Evolutionary conservation across 352 stramenopile genomes (phyloP), one percentile per base, ranked within the genome.

Genomic region (Pythium sukuiense): DNA sequence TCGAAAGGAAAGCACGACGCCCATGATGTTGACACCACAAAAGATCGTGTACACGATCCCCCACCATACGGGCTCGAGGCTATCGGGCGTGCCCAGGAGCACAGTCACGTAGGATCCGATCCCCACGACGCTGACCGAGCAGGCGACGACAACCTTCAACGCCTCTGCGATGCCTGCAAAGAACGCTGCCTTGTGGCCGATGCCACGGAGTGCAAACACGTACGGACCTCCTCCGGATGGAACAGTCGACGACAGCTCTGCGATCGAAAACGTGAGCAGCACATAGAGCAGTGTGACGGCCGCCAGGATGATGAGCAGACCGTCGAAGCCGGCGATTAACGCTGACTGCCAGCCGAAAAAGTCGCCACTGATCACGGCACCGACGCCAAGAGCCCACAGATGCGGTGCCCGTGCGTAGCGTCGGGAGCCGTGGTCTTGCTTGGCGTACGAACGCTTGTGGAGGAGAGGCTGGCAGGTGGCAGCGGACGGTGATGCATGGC

Each of bases 261-360:
- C 80, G 71, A 91, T 89, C 3, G 83, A 89, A 70, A 91, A 91
- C 6, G 79, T 75, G 16, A 91, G 72, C 52, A 89, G 50, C 59
- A 81, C 74, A 69, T 89, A 91, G 16, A 89, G 73, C 45, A 87
- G 60, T 18, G 83, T 89, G 43, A 88, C 79, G 63, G 87, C 73
- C 27, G 67, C 53, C 48, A 91, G 64, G 54, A 88, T 81, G 61
- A 91, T 55, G 32, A 88, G 72, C 6, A 88, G 71, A 7, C 81
- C 83, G 45, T 85, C 72, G 71, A 89, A 92, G 14, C 83, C 83
- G 2, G 83, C 79, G 43, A 83, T 79, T 9, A 92, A 68, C 2
- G 80, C 73, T 6, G 79, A 73, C 61, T 92, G 83, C 83, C 81
- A 92, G 61, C 83, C 83, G 59, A 85, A 92, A 61, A 88, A 92